These are phyloP conservation scores for Raphanus sativus DNA, from an alignment of 345 rosid genomes.

Conservation along the genomic window DNA sequence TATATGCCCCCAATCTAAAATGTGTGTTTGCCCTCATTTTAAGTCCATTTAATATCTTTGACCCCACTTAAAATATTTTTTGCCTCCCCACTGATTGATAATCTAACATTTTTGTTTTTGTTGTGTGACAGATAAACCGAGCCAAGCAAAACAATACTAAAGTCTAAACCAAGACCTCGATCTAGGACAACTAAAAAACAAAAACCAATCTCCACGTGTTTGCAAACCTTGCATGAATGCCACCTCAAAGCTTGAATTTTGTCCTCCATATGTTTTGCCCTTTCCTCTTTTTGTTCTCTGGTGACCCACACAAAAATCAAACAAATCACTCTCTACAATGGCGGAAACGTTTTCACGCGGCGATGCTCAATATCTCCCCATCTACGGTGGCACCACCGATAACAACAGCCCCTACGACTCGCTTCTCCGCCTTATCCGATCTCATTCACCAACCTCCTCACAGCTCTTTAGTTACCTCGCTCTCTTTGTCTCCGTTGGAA, in stretches of 20 bases:
- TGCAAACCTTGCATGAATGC: constrained; percentile 38
- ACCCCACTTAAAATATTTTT: too few relatives aligned
- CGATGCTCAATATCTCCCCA: constrained; percentile 27
- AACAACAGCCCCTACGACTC: constrained; percentile 20
- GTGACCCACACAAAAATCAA: constrained; percentile 15
- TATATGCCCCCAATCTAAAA: too few relatives aligned
- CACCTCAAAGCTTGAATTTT: constrained; percentile 31
- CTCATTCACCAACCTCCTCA: constrained; percentile 59
- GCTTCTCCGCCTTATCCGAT: constrained; percentile 46
- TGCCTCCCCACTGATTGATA: too few relatives aligned
- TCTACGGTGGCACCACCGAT: constrained; percentile 38
- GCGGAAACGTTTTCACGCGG: constrained; percentile 28
- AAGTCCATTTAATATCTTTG: too few relatives aligned
- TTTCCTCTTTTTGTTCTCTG: constrained; percentile 5
- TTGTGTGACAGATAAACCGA: background rate
- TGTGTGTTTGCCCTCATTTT: too few relatives aligned
- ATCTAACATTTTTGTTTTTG: background rate
- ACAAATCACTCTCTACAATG: constrained; percentile 31
- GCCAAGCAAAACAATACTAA: background rate
- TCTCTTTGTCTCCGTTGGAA: constrained; percentile 54
- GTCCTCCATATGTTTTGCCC: constrained; percentile 24
- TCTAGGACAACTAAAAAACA: background rate
- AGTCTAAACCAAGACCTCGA: constrained; percentile 8
- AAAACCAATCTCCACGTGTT: constrained; percentile 39
- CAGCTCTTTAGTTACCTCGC: constrained; percentile 60